Evolutionary conservation across 106 monocot genomes (phyloP).

Genomic region (Phalaenopsis aphrodite): DNA sequence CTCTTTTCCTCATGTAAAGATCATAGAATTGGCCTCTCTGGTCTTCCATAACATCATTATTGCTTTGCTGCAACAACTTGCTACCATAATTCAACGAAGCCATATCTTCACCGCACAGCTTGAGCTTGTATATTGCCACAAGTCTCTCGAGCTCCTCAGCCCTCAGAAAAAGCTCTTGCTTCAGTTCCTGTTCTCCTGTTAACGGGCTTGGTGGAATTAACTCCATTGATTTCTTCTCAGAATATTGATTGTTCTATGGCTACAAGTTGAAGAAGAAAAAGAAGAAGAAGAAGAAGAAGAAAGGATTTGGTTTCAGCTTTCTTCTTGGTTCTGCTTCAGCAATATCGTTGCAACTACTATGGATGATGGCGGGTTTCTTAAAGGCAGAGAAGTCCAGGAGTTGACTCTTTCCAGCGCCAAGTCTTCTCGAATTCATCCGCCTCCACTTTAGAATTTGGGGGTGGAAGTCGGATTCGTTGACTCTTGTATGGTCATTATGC

Average conservation of each 20-base stretch:
- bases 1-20: slow-evolving; percentile 6
- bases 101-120: background rate
- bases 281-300: background rate
- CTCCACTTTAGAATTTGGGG: background rate
- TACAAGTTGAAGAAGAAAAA: background rate
- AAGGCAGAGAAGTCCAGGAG: background rate
- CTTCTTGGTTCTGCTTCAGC: background rate
- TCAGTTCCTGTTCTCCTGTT: background rate
- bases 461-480: too few relatives aligned
- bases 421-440: background rate
- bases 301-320: background rate
- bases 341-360: background rate
- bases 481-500: too few relatives aligned
- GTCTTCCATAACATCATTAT: background rate
- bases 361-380: background rate
- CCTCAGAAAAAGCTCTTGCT: slow-evolving; percentile 6
- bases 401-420: background rate
- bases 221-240: background rate
- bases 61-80: background rate
- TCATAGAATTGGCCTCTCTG: slow-evolving; percentile 7
- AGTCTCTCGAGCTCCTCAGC: slow-evolving; percentile 6
- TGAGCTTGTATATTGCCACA: slow-evolving; percentile 3
- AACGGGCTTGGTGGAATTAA: background rate
- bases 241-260: background rate
- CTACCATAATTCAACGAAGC: background rate